These are phyloP conservation scores for Cytospora piceae DNA, from an alignment of 2,329 filamentous ascomycete genomes.

Conservation along the genomic window DNA sequence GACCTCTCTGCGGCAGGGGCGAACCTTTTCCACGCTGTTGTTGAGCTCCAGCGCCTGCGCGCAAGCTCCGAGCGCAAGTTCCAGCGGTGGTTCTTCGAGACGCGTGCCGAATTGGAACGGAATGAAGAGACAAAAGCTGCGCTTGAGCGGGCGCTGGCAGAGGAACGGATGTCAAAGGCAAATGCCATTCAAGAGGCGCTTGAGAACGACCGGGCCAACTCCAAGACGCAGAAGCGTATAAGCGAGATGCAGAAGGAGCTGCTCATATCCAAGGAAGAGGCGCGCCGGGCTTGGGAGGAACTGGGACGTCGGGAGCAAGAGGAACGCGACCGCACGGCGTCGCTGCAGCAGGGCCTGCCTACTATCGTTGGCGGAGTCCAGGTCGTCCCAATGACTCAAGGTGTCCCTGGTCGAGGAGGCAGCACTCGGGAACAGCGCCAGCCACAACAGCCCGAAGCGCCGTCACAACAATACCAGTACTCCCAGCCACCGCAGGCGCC, in stretches of 20 bases:
- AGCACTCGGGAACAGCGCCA: conserved; percentile 47
- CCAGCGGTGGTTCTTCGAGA: conserved; percentile 98
- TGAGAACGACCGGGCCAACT: conserved; percentile 69
- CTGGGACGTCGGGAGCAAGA: conserved; percentile 90
- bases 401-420: conserved; percentile 60
- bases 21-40: conserved; percentile 96
- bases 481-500: conserved; percentile 37
- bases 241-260: conserved; percentile 91
- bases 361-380: conserved; percentile 92
- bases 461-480: conserved; percentile 36
- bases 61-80: conserved; percentile 98
- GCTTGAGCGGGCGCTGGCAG: conserved; percentile 74
- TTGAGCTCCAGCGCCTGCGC: conserved; percentile 89
- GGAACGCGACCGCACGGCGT: conserved; percentile 82
- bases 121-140: conserved; percentile 80
- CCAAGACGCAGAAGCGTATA: conserved; percentile 75
- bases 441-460: conserved; percentile 32
- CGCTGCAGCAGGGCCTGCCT: conserved; percentile 84
- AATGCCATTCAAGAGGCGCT: conserved; percentile 70
- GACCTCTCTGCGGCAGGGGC: conserved; percentile 97
- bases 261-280: conserved; percentile 93
- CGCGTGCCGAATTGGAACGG: conserved; percentile 83
- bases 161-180: conserved; percentile 71
- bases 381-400: conserved; percentile 88
- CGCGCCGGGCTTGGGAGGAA: conserved; percentile 95